phyloP scores from a whole-genome alignment of 2,329 filamentous ascomycete species.

The Pseudogymnoascus sp. region DNA sequence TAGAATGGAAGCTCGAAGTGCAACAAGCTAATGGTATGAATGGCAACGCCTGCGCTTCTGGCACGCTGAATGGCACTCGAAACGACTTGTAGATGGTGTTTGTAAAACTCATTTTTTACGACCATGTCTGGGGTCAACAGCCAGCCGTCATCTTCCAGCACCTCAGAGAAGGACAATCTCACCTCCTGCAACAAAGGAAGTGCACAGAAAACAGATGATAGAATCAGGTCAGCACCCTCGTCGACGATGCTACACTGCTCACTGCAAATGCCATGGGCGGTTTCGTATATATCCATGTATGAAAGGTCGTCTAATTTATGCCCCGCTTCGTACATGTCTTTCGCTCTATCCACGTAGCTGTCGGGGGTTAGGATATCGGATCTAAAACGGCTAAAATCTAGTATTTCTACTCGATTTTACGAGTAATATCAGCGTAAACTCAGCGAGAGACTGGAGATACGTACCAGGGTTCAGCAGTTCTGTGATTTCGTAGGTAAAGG shows the following conservation, averaged over 20 bases:
- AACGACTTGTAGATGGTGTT: conserved; percentile 10
- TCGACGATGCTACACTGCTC: conserved; percentile 12
- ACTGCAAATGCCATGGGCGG: conserved; percentile 7
- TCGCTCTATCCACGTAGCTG: conserved; percentile 12
- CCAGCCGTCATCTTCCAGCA: not conserved
- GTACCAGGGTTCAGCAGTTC: not conserved
- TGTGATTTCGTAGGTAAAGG: conserved; percentile 11
- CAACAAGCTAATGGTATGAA: conserved; percentile 15
- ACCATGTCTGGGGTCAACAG: conserved; percentile 21
- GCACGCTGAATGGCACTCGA: conserved; percentile 5
- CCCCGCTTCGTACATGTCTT: conserved; percentile 13
- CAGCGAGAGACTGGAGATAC: not conserved
- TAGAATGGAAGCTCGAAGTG: conserved; percentile 12
- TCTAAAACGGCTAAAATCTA: conserved; percentile 14
- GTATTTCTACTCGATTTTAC: not conserved
- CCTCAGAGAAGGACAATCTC: conserved; percentile 12
- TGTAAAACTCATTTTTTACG: conserved; percentile 10
- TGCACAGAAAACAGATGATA: conserved; percentile 11
- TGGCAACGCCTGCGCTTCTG: conserved; percentile 10
- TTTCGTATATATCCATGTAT: conserved; percentile 14
- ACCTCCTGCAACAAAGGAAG: conserved; percentile 14
- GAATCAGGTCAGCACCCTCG: conserved; percentile 12
- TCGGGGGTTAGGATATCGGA: conserved; percentile 14
- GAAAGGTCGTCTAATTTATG: conserved; percentile 11
- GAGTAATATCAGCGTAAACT: not conserved